Evolutionary conservation across 2,329 filamentous ascomycete species (phyloP).

Genomic region (Fusarium equiseti): DNA sequence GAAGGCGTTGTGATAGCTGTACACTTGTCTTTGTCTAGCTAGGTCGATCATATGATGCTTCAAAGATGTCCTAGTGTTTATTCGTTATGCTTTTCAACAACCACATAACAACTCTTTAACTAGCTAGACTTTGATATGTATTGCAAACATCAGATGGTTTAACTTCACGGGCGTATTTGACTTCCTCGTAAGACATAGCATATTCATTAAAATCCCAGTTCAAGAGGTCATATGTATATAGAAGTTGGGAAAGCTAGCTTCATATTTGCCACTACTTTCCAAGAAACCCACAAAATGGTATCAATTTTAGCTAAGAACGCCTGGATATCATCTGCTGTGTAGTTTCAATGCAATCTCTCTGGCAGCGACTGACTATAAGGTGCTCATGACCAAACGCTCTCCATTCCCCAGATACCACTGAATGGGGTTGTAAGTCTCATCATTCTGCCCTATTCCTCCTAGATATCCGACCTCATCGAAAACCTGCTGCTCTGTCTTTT

Average conservation of each 20-base stretch:
- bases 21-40: not conserved
- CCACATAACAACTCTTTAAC: not conserved
- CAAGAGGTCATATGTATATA: not conserved
- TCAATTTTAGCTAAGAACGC: not conserved
- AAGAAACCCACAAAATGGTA: not conserved
- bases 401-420: slow-evolving; percentile 1
- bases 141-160: not conserved
- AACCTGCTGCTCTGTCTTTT: slow-evolving; percentile 38
- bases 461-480: slow-evolving; percentile 46
- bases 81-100: not conserved
- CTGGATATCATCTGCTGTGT: not conserved
- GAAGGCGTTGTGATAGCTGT: too few species aligned
- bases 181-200: not conserved
- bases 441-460: slow-evolving; percentile 42
- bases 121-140: not conserved
- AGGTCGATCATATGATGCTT: not conserved
- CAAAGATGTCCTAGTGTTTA: not conserved
- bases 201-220: not conserved
- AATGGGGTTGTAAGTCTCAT: slow-evolving; percentile 18
- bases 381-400: not conserved
- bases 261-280: not conserved
- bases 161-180: not conserved
- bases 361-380: not conserved
- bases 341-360: not conserved
- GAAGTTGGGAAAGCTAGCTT: not conserved